Evolutionary conservation across 1,139 yeast genomes (phyloP), one percentile per base, ranked within the genome.

Genomic region (Meyerozyma smithsonii): DNA sequence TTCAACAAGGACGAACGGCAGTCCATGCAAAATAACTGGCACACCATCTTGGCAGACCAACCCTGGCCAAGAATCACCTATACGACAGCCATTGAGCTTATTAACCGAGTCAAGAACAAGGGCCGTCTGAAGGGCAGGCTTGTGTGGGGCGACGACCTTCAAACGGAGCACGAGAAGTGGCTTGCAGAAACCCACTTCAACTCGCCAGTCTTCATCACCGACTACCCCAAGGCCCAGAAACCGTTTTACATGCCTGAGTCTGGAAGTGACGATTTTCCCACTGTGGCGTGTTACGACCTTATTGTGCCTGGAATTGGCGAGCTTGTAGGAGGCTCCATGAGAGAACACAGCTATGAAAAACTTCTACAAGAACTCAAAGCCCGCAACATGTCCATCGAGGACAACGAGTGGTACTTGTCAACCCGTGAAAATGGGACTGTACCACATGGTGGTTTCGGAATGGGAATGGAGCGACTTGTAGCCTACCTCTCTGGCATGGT

Each of bases 381-480:
- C 2, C 62, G 83, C 47, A 49, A 56, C 10, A 81, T 82, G 86
- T 77, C 81, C 54, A 47, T 62, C 5, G 70, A 66, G 1, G 82
- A 81, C 11, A 62, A 90, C 61, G 69, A 75, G 24, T 94, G 99
- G 99, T 94, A 90, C 56, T 54, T 84, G 23, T 74, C 80, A 3
- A 68, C 85, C 8, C 70, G 98, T 43, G 67, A 68, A 46, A 81
- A 85, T 49, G 98, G 97, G 0, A 68, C 85, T 5, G 82, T 83
- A 26, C 96, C 97, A 0, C 97, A 90, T 57, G 98, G 98, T 35
- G 99, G 99, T 0, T 94, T 85, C 61, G 99, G 99, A 0, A 69
- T 94, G 70, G 99, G 99, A 0, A 81, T 90, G 51, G 98, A 94
- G 58, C 68, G 99, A 45, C 62, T 92, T 32, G 61, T 94, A 14